A percentile compares a stretch with the other conserved stretches of the same genome.
Evolutionary conservation across 2,329 filamentous ascomycete species (phyloP).

Genomic region (Ophiostoma sp.): DNA sequence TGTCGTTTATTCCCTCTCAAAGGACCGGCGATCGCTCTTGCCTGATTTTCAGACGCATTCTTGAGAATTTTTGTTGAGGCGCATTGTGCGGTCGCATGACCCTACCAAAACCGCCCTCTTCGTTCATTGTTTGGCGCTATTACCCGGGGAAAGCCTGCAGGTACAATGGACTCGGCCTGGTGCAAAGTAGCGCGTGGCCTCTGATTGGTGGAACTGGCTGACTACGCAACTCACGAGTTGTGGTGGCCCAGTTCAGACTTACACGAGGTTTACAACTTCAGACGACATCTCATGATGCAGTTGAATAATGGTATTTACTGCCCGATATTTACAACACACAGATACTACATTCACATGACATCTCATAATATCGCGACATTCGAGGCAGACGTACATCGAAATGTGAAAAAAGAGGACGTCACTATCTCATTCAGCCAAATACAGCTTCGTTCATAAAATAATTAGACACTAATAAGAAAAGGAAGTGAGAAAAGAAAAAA

Average conservation of each 20-base stretch:
- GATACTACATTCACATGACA: not conserved
- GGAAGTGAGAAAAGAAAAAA: not conserved
- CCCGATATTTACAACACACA: too few relatives aligned
- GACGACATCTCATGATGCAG: not conserved
- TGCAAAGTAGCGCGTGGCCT: not conserved
- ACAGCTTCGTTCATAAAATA: constrained; percentile 17
- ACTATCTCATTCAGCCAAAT: constrained; percentile 23
- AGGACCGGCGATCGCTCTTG: constrained; percentile 8
- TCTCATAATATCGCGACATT: not conserved
- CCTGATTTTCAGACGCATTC: not conserved
- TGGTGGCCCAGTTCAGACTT: not conserved
- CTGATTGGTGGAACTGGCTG: not conserved
- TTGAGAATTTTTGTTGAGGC: not conserved
- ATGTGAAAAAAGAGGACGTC: not conserved
- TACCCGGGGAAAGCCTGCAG: constrained; percentile 5
- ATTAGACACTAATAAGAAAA: constrained; percentile 13
- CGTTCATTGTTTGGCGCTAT: not conserved
- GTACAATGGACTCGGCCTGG: not conserved
- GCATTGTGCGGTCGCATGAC: constrained; percentile 5
- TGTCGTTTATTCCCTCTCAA: not conserved
- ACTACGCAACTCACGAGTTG: not conserved
- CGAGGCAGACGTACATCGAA: not conserved
- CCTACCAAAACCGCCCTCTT: not conserved
- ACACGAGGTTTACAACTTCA: not conserved
- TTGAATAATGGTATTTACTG: not conserved